Conservation (phyloP, 2,329 filamentous ascomycete genomes). For the Fusarium tanahbumbuense region DNA sequence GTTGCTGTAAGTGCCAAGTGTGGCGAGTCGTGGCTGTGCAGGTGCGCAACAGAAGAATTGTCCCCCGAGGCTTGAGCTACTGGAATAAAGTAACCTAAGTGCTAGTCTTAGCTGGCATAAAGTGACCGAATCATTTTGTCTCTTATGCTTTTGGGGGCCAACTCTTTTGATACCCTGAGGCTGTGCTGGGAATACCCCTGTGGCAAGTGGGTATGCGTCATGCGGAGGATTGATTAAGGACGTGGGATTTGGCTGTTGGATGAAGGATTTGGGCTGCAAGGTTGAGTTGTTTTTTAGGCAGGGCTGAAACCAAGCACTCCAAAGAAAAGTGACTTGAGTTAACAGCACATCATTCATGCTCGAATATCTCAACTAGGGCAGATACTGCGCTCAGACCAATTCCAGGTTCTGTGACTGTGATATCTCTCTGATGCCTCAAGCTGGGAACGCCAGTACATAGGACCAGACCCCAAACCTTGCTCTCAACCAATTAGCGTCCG, state of each 20-base stretch:
- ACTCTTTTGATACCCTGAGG: too few species aligned
- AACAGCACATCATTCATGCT: neutral
- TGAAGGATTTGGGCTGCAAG: neutral
- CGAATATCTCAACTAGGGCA: neutral
- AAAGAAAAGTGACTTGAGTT: neutral
- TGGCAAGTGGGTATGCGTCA: too few species aligned
- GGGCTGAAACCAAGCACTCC: neutral
- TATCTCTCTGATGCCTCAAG: too few species aligned
- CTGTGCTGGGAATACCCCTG: too few species aligned
- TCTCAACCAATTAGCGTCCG: conserved; percentile 32
- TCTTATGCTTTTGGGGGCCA: too few species aligned
- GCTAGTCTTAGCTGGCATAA: fast-evolving
- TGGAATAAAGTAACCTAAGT: too few species aligned
- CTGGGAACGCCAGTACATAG: neutral
- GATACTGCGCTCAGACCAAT: too few species aligned
- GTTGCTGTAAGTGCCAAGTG: neutral
- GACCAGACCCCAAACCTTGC: fast-evolving
- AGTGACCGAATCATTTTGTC: too few species aligned
- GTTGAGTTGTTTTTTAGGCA: neutral
- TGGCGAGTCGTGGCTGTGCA: conserved; percentile 6
- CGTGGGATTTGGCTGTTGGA: neutral
- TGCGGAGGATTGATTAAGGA: neutral
- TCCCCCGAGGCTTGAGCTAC: too few species aligned
- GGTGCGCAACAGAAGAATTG: neutral
- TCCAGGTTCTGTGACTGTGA: too few species aligned